A percentile compares a stretch with the other conserved stretches of the same genome.
phyloP scores from a whole-genome alignment of 129 eudicot species.

The Flaveria sonorensis region DNA sequence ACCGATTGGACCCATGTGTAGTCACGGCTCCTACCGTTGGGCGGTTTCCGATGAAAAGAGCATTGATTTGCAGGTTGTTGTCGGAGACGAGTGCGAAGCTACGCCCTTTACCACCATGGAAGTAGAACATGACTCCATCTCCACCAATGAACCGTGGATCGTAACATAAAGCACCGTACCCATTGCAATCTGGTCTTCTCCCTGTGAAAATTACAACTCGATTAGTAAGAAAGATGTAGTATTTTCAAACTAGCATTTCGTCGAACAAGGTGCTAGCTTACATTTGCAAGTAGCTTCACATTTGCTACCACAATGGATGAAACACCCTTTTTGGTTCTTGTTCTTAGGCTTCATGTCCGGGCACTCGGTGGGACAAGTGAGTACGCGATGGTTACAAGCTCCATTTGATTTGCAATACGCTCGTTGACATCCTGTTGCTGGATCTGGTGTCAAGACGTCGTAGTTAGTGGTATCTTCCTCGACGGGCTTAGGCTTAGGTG shows the following conservation, averaged over 20 bases:
- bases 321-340: conserved; percentile 69
- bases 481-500: not conserved
- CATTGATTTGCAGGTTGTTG: conserved; percentile 62
- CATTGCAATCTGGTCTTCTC: conserved; percentile 49
- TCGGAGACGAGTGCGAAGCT: conserved; percentile 59
- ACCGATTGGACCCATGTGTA: conserved; percentile 74
- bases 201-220: conserved; percentile 31
- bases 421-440: conserved; percentile 52
- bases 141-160: conserved; percentile 76
- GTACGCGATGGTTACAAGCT: conserved; percentile 41
- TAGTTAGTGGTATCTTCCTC: conserved; percentile 47
- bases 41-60: conserved; percentile 58
- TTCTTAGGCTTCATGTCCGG: conserved; percentile 72
- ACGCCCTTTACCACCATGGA: conserved; percentile 62
- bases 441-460: conserved; percentile 29
- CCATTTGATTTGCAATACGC: conserved; percentile 49
- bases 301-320: conserved; percentile 60
- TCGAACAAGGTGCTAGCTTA: conserved; percentile 29
- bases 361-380: conserved; percentile 64
- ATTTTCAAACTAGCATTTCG: not conserved
- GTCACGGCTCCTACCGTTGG: conserved; percentile 60
- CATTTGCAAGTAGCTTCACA: conserved; percentile 80
- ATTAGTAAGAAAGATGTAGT: not conserved
- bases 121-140: conserved; percentile 75
- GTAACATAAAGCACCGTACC: conserved; percentile 57